phyloP scores from a whole-genome alignment of 2,329 filamentous ascomycete genomes.

The Fusarium musae region DNA sequence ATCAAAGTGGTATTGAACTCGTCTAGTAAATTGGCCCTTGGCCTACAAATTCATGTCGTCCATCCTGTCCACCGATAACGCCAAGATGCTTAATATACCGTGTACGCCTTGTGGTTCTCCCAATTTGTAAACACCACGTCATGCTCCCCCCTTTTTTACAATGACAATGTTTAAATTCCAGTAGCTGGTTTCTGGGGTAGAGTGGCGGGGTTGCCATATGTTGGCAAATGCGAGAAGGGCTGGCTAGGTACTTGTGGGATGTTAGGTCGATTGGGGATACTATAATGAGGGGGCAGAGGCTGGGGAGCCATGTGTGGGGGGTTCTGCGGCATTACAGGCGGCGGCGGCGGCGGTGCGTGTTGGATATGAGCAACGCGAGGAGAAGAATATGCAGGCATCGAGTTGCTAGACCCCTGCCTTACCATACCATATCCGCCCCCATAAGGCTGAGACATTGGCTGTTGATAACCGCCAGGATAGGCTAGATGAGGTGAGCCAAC shows the following conservation, averaged over 20 bases:
- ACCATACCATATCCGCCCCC: constrained; percentile 65
- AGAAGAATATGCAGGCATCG: constrained; percentile 62
- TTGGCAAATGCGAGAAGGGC: constrained; percentile 62
- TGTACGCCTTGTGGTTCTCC: constrained; percentile 48
- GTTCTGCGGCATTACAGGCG: constrained; percentile 52
- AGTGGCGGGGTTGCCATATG: constrained; percentile 69
- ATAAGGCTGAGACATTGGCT: constrained; percentile 59
- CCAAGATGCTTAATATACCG: constrained; percentile 53
- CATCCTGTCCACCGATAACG: constrained; percentile 53
- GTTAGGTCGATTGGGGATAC: constrained; percentile 59
- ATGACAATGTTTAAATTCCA: constrained; percentile 53
- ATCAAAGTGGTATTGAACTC: constrained; percentile 46
- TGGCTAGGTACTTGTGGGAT: constrained; percentile 57
- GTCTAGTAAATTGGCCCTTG: constrained; percentile 45
- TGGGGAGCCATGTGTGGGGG: constrained; percentile 54
- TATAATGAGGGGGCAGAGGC: constrained; percentile 55
- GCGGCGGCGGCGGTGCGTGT: constrained; percentile 56
- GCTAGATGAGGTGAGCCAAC: constrained; percentile 62
- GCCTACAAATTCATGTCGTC: constrained; percentile 48
- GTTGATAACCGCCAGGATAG: constrained; percentile 61
- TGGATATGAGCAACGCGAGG: constrained; percentile 50
- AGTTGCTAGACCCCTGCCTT: constrained; percentile 66
- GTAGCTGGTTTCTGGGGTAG: constrained; percentile 69
- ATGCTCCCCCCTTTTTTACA: constrained; percentile 40
- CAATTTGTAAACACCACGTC: constrained; percentile 44